phyloP scores from a whole-genome alignment of 1,139 yeast species.

The Saccharomyces hybrid region DNA sequence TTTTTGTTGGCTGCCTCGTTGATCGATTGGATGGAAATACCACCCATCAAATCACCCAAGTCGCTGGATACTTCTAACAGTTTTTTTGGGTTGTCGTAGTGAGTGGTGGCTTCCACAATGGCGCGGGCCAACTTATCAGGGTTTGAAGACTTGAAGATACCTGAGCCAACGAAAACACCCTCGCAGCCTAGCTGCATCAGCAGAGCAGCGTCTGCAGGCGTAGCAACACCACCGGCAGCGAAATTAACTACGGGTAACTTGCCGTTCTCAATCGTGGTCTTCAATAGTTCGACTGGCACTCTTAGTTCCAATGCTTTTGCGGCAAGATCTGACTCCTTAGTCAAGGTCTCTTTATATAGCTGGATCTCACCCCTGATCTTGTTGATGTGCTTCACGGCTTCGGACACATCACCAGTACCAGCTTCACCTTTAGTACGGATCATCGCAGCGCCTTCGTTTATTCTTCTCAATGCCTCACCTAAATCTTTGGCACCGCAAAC shows the following conservation, averaged over 20 bases:
- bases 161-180: conserved; percentile 88
- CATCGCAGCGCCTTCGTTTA: conserved; percentile 84
- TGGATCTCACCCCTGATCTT: too few species aligned
- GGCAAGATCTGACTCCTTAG: too few species aligned
- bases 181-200: conserved; percentile 87
- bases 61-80: conserved; percentile 67
- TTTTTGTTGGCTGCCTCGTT: conserved; percentile 9
- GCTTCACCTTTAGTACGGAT: conserved; percentile 74
- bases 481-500: conserved; percentile 81
- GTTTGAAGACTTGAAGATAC: conserved; percentile 60
- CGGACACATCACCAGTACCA: too few species aligned
- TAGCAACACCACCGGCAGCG: conserved; percentile 88
- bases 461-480: conserved; percentile 78
- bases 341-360: too few species aligned
- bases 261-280: conserved; percentile 47
- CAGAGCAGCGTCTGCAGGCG: conserved; percentile 83
- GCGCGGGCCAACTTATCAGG: conserved; percentile 74
- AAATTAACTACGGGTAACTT: conserved; percentile 78
- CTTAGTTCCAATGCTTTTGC: conserved; percentile 47
- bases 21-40: conserved; percentile 23
- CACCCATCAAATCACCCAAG: conserved; percentile 43
- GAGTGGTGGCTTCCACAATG: conserved; percentile 75
- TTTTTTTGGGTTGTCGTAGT: conserved; percentile 56
- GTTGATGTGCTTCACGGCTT: too few species aligned
- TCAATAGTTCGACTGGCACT: conserved; percentile 50